phyloP scores from a whole-genome alignment of 441 rosid species.

The Arabidopsis hybrid region DNA sequence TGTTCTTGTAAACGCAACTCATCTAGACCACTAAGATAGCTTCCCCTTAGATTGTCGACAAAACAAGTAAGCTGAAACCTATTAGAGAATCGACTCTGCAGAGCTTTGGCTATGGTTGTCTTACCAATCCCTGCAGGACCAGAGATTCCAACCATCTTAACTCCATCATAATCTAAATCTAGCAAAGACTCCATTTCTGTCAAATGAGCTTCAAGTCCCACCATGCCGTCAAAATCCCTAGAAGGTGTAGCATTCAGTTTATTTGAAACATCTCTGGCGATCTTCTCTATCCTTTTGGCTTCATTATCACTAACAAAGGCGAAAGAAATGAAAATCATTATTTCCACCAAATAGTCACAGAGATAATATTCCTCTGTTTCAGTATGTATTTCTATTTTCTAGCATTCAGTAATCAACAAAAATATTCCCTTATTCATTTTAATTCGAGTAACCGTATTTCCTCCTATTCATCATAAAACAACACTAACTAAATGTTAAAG shows the following conservation, averaged over 20 bases:
- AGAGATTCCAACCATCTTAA: not conserved
- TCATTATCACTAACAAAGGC: conserved; percentile 32
- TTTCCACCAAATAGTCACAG: not conserved
- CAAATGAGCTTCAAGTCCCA: conserved; percentile 19
- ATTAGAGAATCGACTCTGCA: not conserved
- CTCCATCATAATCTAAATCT: not conserved
- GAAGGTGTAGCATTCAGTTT: conserved; percentile 16
- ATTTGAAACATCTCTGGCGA: conserved; percentile 17
- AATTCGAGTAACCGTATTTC: no score
- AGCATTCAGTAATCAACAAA: no score
- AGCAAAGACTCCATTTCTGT: not conserved
- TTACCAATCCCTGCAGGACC: not conserved
- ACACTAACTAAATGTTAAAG: no score
- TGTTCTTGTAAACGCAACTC: not conserved
- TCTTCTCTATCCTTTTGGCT: conserved; percentile 19
- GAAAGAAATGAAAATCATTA: not conserved
- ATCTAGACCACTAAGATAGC: not conserved
- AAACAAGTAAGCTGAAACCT: conserved; percentile 31
- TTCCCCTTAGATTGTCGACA: conserved; percentile 23
- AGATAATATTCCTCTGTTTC: no score
- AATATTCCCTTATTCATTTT: not conserved
- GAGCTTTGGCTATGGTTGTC: conserved; percentile 23
- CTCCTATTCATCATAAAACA: not conserved
- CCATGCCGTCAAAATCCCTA: conserved; percentile 9
- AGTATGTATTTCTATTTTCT: no score